Conservation (phyloP, 2,329 filamentous ascomycete genomes). For the Phaeosphaeriaceae sp. region DNA sequence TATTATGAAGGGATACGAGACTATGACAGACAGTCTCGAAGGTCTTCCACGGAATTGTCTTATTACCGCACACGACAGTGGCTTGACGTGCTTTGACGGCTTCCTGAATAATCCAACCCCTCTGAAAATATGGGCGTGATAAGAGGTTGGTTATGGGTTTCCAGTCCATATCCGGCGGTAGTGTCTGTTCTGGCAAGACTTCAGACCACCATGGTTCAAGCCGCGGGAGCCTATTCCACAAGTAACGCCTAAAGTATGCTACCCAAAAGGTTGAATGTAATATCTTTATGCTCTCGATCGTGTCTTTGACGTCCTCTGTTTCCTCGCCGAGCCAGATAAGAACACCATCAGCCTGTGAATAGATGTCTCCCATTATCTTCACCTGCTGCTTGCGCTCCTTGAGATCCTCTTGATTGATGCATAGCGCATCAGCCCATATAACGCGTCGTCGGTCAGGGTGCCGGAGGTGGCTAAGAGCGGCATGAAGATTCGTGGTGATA, state of each 20-base stretch:
- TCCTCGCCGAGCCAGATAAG: background rate
- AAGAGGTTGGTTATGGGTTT: background rate
- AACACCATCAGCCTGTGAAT: background rate
- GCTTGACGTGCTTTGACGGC: background rate
- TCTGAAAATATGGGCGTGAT: background rate
- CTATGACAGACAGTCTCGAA: no score
- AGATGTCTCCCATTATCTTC: background rate
- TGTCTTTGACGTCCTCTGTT: background rate
- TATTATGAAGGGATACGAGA: no score
- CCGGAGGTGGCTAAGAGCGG: background rate
- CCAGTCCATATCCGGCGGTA: background rate
- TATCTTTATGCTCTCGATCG: background rate
- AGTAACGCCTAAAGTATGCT: background rate
- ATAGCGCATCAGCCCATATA: background rate
- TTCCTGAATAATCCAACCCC: slow-evolving; percentile 2
- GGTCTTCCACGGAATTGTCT: background rate
- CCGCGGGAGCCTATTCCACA: background rate
- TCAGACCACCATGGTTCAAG: background rate
- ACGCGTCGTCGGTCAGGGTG: background rate
- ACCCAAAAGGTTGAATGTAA: background rate
- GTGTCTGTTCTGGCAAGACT: background rate
- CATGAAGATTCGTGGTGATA: background rate
- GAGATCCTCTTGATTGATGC: background rate
- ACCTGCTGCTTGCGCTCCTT: background rate
- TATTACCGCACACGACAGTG: background rate